Conservation (phyloP, 495 filamentous ascomycete genomes). For the Wilcoxina mikolae region DNA sequence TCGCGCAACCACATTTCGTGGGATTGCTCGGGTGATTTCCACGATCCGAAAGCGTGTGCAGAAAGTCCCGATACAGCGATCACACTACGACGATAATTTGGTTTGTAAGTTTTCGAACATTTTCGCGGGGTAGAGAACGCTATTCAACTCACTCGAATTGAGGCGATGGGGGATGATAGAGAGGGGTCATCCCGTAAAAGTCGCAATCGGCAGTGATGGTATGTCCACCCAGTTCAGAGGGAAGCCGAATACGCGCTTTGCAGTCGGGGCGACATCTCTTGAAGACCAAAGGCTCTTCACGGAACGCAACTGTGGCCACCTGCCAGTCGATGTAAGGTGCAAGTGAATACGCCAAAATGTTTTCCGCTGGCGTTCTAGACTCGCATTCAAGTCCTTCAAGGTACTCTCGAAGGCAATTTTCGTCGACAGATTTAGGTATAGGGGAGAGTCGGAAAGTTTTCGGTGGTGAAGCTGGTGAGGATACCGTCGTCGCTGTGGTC, state of each 20-base stretch:
- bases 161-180: conserved; percentile 4
- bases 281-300: neutral
- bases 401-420: neutral
- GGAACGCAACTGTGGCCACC: neutral
- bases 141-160: conserved; percentile 7
- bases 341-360: neutral
- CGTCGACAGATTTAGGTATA: neutral
- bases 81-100: conserved; percentile 3
- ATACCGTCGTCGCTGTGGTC: no score
- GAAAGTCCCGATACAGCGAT: conserved; percentile 13
- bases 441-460: neutral
- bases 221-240: neutral
- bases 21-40: conserved; percentile 6
- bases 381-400: neutral
- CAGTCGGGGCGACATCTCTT: no score
- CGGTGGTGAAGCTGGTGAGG: no score
- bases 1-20: conserved; percentile 15
- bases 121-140: neutral
- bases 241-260: neutral
- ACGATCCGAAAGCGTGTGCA: conserved; percentile 13
- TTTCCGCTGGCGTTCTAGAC: neutral
- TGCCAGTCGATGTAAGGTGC: neutral
- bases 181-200: conserved; percentile 14
- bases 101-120: neutral
- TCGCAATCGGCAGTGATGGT: conserved; percentile 1